phyloP scores from a whole-genome alignment of 2,329 filamentous ascomycete species.

The Apiospora rasikravindrae region DNA sequence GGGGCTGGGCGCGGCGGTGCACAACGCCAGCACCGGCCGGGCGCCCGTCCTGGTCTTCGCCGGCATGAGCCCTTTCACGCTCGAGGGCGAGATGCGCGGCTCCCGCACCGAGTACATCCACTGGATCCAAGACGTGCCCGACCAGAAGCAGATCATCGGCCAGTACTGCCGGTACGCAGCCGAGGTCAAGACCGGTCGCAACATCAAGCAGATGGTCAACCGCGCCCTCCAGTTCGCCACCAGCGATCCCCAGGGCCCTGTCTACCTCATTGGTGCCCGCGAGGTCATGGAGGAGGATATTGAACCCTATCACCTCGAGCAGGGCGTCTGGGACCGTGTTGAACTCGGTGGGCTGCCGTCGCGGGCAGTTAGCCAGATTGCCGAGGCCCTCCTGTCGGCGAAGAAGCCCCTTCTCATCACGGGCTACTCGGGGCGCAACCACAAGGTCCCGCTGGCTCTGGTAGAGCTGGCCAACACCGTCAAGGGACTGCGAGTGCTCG shows the following conservation, averaged over 20 bases:
- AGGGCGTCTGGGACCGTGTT: conserved; percentile 73
- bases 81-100: conserved; percentile 78
- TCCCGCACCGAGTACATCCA: conserved; percentile 85
- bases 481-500: conserved; percentile 72
- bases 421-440: conserved; percentile 74
- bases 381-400: conserved; percentile 66
- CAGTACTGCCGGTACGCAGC: conserved; percentile 87
- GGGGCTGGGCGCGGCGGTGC: conserved; percentile 76
- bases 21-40: conserved; percentile 78
- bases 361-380: conserved; percentile 61
- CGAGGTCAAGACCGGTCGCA: conserved; percentile 83
- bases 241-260: conserved; percentile 77
- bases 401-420: conserved; percentile 72
- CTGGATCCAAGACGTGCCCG: conserved; percentile 84
- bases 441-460: conserved; percentile 63
- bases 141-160: conserved; percentile 78
- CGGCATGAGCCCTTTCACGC: conserved; percentile 76
- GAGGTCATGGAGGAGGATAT: conserved; percentile 90
- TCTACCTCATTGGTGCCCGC: conserved; percentile 78
- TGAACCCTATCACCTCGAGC: conserved; percentile 70
- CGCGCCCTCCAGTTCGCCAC: conserved; percentile 82
- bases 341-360: conserved; percentile 65
- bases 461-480: conserved; percentile 71
- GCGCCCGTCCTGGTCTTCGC: conserved; percentile 80
- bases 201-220: conserved; percentile 89